phyloP scores from a whole-genome alignment of 805 yeast species.

The Komagataella mondaviorum region DNA sequence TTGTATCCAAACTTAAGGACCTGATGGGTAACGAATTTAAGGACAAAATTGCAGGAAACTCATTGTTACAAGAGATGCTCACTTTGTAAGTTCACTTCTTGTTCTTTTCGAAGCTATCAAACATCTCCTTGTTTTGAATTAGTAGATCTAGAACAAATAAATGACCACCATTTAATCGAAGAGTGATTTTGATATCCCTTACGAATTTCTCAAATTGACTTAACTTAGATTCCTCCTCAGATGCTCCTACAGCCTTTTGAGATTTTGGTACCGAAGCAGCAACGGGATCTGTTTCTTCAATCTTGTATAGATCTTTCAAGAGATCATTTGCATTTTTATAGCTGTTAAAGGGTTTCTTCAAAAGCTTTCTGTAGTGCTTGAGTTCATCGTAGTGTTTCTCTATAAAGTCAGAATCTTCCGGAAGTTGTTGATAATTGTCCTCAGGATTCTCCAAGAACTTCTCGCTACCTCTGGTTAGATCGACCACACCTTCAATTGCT shows the following conservation, averaged over 20 bases:
- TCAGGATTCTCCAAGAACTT: not conserved
- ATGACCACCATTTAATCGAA: slow-evolving; percentile 43
- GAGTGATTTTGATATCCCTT: slow-evolving; percentile 26
- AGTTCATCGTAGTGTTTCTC: slow-evolving; percentile 34
- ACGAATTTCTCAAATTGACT: slow-evolving; percentile 19
- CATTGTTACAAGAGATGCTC: slow-evolving; percentile 26
- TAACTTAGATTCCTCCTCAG: slow-evolving; percentile 1
- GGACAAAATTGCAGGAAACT: slow-evolving; percentile 14
- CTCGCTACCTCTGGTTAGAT: not conserved
- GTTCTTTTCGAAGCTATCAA: slow-evolving; percentile 26
- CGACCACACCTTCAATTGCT: not conserved
- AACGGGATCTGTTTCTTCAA: slow-evolving; percentile 1
- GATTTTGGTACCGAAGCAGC: slow-evolving; percentile 2
- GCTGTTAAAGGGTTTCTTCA: slow-evolving; percentile 7
- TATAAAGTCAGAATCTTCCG: slow-evolving; percentile 39
- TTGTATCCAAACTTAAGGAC: slow-evolving; percentile 22
- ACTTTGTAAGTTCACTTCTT: not conserved
- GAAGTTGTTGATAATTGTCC: slow-evolving; percentile 29
- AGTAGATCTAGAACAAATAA: slow-evolving; percentile 45
- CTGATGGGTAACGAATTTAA: slow-evolving; percentile 16
- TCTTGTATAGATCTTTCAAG: slow-evolving; percentile 22
- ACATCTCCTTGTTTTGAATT: slow-evolving; percentile 31
- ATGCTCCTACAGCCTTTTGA: slow-evolving; percentile 7
- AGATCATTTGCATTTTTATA: slow-evolving; percentile 24
- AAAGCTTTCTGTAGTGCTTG: slow-evolving; percentile 17